Evolutionary conservation across 139 green algal species (phyloP).

Genomic region (Volvox africanus): DNA sequence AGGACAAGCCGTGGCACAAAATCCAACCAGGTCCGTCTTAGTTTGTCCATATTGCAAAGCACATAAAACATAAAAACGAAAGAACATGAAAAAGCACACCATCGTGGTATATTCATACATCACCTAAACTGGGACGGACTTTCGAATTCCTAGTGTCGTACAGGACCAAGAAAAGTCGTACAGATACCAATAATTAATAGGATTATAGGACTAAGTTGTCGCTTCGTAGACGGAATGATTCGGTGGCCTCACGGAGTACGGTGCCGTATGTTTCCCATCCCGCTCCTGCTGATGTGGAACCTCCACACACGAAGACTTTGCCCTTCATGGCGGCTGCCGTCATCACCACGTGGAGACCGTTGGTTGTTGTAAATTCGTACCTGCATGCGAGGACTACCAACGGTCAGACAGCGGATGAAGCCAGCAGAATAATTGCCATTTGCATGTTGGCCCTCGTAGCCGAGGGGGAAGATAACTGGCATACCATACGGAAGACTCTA

Average conservation of each 20-base stretch:
- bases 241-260: neutral
- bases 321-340: constrained; percentile 50
- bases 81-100: neutral
- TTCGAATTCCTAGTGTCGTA: no score
- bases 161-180: no score
- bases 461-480: no score
- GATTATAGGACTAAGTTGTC: neutral
- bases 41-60: neutral
- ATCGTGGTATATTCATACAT: neutral
- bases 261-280: constrained; percentile 17
- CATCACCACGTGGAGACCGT: constrained; percentile 55
- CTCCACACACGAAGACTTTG: constrained; percentile 50
- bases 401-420: no score
- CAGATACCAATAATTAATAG: neutral
- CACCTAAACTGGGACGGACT: no score
- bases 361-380: constrained; percentile 56
- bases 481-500: no score
- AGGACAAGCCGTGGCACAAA: no score
- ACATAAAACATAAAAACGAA: neutral
- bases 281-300: neutral
- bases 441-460: no score
- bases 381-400: constrained; percentile 11
- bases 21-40: no score
- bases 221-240: constrained; percentile 28
- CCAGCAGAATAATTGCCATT: no score